These are phyloP conservation scores for Xerocomus spinulosus DNA, from an alignment of 768 basidiomycete species.

Conservation along the genomic window DNA sequence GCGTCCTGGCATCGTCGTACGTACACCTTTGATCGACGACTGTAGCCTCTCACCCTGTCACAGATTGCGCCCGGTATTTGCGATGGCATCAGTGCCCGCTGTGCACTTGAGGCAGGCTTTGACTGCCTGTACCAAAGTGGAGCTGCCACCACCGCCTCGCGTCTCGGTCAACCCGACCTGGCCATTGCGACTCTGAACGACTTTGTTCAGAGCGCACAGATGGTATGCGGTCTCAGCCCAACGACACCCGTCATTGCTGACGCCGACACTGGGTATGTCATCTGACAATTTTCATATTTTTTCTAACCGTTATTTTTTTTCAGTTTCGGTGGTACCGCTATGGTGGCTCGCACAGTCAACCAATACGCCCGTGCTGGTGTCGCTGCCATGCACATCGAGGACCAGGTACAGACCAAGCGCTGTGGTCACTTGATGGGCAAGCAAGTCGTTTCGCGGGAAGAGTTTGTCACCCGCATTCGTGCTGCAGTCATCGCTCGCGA, in stretches of 20 bases:
- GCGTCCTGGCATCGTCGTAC: conserved; percentile 71
- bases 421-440: conserved; percentile 80
- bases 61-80: conserved; percentile 77
- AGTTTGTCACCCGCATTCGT: conserved; percentile 68
- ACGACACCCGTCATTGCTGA: conserved; percentile 71
- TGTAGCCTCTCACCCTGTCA: not conserved
- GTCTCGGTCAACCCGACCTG: conserved; percentile 73
- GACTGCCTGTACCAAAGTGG: conserved; percentile 76
- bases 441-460: conserved; percentile 76
- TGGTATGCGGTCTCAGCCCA: conserved; percentile 65
- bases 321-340: conserved; percentile 68
- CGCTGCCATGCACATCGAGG: conserved; percentile 75
- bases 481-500: conserved; percentile 77
- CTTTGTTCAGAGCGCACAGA: conserved; percentile 65
- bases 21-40: conserved; percentile 19
- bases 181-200: conserved; percentile 77
- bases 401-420: conserved; percentile 77
- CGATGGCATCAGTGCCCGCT: conserved; percentile 75
- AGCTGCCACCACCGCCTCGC: conserved; percentile 75
- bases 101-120: conserved; percentile 77
- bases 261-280: conserved; percentile 66
- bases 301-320: conserved; percentile 6
- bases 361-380: conserved; percentile 67
- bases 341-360: conserved; percentile 71
- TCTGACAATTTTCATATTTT: not conserved